Evolutionary conservation across 2,329 filamentous ascomycete species (phyloP).

Genomic region (Aspergillus quadrilineatus): DNA sequence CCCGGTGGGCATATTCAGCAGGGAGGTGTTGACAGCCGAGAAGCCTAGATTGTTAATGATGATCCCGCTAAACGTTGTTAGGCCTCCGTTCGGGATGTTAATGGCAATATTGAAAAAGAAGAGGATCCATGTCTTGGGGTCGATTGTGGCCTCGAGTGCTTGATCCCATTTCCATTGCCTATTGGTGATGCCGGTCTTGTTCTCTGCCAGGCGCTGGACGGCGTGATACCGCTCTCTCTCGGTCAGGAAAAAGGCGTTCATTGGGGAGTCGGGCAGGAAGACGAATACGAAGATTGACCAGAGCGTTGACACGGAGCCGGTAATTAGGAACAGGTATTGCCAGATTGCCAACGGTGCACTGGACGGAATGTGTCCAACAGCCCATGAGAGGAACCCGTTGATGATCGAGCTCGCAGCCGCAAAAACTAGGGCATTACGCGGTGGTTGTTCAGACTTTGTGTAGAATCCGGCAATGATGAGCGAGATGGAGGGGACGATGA

Average conservation of each 20-base stretch:
- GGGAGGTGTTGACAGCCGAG: slow-evolving; percentile 32
- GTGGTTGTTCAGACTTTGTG: slow-evolving; percentile 24
- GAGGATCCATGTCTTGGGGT: slow-evolving; percentile 40
- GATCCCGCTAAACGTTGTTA: slow-evolving; percentile 40
- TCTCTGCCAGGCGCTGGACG: slow-evolving; percentile 37
- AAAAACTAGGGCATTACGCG: slow-evolving; percentile 30
- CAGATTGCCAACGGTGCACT: not conserved
- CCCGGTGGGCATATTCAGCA: slow-evolving; percentile 40
- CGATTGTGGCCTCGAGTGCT: slow-evolving; percentile 32
- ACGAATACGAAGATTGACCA: slow-evolving; percentile 52
- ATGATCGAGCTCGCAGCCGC: slow-evolving; percentile 15
- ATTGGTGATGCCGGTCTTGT: slow-evolving; percentile 40
- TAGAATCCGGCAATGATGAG: slow-evolving; percentile 21
- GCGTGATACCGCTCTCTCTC: slow-evolving; percentile 53
- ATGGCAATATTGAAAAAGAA: slow-evolving; percentile 35
- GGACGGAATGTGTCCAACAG: slow-evolving; percentile 16
- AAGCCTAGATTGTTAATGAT: slow-evolving; percentile 43
- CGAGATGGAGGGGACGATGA: slow-evolving; percentile 12
- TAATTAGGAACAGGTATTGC: slow-evolving; percentile 18
- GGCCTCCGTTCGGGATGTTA: slow-evolving; percentile 40
- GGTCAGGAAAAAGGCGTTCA: slow-evolving; percentile 57
- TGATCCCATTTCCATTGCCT: slow-evolving; percentile 32
- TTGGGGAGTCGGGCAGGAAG: slow-evolving; percentile 44
- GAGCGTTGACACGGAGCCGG: slow-evolving; percentile 4
- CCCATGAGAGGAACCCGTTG: slow-evolving; percentile 18